These are phyloP conservation scores for Suhomyces yuchorum DNA, from an alignment of 1,139 yeast species.

Conservation along the genomic window DNA sequence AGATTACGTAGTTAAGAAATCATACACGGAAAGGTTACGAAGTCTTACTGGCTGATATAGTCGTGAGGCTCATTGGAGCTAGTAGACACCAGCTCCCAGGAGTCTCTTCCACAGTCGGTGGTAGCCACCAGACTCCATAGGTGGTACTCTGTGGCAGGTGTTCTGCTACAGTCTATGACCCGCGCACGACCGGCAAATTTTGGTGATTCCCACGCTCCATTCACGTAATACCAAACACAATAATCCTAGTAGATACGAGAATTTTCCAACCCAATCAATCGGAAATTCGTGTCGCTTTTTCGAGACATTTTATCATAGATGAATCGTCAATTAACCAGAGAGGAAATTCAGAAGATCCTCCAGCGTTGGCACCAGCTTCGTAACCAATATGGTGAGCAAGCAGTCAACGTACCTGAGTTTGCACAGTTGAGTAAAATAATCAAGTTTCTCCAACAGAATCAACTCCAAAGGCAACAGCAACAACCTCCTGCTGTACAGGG, in stretches of 20 bases:
- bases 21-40: not conserved
- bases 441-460: slow-evolving; percentile 54
- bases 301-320: slow-evolving; percentile 8
- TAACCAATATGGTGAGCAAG: slow-evolving; percentile 65
- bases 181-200: slow-evolving; percentile 10
- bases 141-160: not conserved
- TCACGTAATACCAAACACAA: slow-evolving; percentile 2
- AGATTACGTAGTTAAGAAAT: not conserved
- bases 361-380: slow-evolving; percentile 66
- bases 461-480: slow-evolving; percentile 25
- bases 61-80: too few species aligned
- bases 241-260: slow-evolving; percentile 1
- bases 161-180: not conserved
- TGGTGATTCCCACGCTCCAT: slow-evolving; percentile 6
- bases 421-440: slow-evolving; percentile 58
- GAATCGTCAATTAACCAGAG: slow-evolving; percentile 34
- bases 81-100: too few species aligned
- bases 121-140: too few species aligned
- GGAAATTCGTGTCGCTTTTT: slow-evolving; percentile 3
- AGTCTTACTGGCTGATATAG: too few species aligned
- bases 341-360: slow-evolving; percentile 46
- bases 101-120: too few species aligned
- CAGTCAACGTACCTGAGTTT: slow-evolving; percentile 61
- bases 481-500: slow-evolving; percentile 15
- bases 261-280: slow-evolving; percentile 7